A percentile compares a stretch with the other conserved stretches of the same genome.
phyloP scores from a whole-genome alignment of 2,329 filamentous ascomycete species.

The Pyricularia grisea region DNA sequence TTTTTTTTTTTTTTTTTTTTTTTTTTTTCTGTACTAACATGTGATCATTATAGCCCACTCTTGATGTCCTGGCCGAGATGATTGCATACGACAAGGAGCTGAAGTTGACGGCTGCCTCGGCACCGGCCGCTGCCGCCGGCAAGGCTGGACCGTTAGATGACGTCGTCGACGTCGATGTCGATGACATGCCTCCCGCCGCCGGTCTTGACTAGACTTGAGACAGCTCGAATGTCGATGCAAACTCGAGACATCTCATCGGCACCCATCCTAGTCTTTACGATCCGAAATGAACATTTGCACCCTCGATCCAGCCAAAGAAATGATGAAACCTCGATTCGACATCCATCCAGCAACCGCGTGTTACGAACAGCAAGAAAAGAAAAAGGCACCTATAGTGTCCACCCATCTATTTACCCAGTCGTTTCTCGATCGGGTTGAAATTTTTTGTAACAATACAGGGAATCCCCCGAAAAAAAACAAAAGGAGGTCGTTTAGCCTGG shows the following conservation, averaged over 20 bases:
- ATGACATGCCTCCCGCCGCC: constrained; percentile 36
- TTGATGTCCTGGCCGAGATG: constrained; percentile 96
- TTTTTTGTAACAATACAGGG: constrained; percentile 1
- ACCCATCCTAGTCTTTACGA: not conserved
- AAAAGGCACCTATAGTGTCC: not conserved
- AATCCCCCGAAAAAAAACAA: not conserved
- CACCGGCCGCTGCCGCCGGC: not conserved
- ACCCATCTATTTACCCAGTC: not conserved
- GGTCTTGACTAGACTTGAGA: constrained; percentile 39
- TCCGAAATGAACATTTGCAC: not conserved
- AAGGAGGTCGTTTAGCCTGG: not conserved
- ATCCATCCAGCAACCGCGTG: not conserved
- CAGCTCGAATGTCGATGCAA: not conserved
- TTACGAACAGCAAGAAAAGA: not conserved
- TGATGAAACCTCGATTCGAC: not conserved
- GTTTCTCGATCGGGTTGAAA: not conserved
- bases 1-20: not conserved
- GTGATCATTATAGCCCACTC: constrained; percentile 55
- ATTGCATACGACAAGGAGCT: constrained; percentile 80
- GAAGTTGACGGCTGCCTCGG: constrained; percentile 31
- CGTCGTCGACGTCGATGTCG: constrained; percentile 1
- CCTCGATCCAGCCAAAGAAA: not conserved
- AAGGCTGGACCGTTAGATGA: not conserved
- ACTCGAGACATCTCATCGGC: not conserved
- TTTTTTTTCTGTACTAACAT: not conserved